Base-by-base conservation (phyloP, 306 rosid species). In the Ziziphus jujuba region DNA sequence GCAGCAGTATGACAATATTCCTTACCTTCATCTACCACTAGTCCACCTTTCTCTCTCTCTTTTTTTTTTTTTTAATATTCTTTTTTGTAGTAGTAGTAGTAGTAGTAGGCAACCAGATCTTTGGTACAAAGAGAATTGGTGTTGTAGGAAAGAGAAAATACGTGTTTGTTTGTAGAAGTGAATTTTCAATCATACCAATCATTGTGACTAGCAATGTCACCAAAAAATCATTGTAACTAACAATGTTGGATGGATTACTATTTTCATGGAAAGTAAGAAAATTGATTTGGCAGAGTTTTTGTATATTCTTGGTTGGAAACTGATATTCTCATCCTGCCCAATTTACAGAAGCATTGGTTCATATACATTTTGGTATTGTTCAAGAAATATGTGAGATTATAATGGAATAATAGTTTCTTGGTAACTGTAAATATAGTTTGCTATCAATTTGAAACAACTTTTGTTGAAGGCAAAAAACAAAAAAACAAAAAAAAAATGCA, bases 1-100 rank as follows among this genome's bases (percentile, higher is more conserved):
- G 84, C 65, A 81, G 92, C 75, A 79, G 84, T 60, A 40, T 84
- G 79, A 84, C 87, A 58, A 64, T 86, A 62, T 73, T 82, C 71
- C 72, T 91, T 17, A 73, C 85, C 44, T 73, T 84, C 70, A 77
- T 88, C 58, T 81, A 70, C 73, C 75, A 86, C 73, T 86, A 87
- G 81, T 35, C 70, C 22, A 47, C 71, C 40, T 1, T 63, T 63
- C 75, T 73, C 62, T 61, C 52, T 69, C 50, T 22, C 48, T 45
- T 21, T 47, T 63, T 21, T 20, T 35, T 35, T 22, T 20, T 24
- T 66, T 38, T 16, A 47, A 2, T 56, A 48, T 57, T 28, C 4
- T 28, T 28, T 4, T 28, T 28, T 28, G 33, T 4, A 28, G 33
- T 4, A 28, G 33, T 4, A 28, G 14, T 8, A 40, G 45, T 10